Evolutionary conservation across 2,329 filamentous ascomycete species (phyloP), one percentile per base, ranked within the genome.

Genomic region (Xylariaceae sp.): DNA sequence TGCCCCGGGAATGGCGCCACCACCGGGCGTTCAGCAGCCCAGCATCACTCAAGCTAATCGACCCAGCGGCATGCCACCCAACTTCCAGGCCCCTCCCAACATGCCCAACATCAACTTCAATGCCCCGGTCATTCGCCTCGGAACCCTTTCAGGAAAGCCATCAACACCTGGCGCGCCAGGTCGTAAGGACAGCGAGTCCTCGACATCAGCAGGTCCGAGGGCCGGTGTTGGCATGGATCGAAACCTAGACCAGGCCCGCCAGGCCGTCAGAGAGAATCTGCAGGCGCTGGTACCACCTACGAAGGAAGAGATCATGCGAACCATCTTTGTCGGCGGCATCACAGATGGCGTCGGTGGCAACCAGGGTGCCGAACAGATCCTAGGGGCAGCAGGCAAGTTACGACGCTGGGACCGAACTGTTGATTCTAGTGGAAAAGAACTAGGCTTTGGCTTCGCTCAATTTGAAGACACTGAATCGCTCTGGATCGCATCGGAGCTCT

Each of bases 71-170:
- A 86, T 96, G 65, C 91, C 90, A 63, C 79, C 87, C 60, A 90
- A 86, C 74, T 97, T 96, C 76, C 90, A 95, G 78, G 86, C 91
- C 53, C 92, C 93, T 8, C 80, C 89, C 54, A 96, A 94, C 72
- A 90, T 97, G 82, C 92, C 93, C 55, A 95, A 96, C 73, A 96
- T 99, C 80, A 97, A 99, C 78, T 96, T 97, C 79, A 96, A 90
- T 70, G 94, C 94, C 42, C 92, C 93, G 58, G 92, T 97, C 61
- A 97, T 99, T 71, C 89, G 94, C 57, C 83, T 99, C 51, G 94
- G 93, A 48, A 93, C 92, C 10, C 83, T 87, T 3, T 83, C 85
- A 2, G 75, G 82, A n/a, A 90, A 90, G 70, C 79, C 86, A 30
- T 72, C 75, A 9, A 70, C 73, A 0, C 72, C 77, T 5, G 67